These are phyloP conservation scores for Pythium brachiatum DNA, from an alignment of 352 stramenopile genomes.

Conservation along the genomic window DNA sequence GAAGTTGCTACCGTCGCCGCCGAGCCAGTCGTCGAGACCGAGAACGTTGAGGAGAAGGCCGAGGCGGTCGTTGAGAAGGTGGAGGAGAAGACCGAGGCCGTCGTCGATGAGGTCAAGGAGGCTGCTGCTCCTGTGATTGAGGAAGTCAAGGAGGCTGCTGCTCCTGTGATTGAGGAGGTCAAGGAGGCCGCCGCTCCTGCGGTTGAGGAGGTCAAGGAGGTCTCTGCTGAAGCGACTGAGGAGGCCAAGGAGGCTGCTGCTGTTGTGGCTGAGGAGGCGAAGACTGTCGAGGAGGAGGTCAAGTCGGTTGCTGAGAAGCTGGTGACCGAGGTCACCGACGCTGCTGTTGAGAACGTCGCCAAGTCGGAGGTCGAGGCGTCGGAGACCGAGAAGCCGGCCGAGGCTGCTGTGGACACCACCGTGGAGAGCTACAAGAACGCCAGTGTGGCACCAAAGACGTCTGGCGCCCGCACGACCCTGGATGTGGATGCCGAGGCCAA, in stretches of 20 bases:
- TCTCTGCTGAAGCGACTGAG: neutral
- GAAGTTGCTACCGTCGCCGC: neutral
- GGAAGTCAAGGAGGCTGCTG: conserved; percentile 2
- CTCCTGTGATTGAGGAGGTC: conserved; percentile 13
- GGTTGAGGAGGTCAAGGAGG: conserved; percentile 19
- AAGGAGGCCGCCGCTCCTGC: conserved; percentile 33
- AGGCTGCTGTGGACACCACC: neutral
- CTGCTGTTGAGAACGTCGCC: conserved; percentile 29
- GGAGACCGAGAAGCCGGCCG: conserved; percentile 13
- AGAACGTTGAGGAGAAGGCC: conserved; percentile 32
- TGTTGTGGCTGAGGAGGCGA: conserved; percentile 3
- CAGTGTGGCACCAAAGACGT: conserved; percentile 40
- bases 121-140: neutral
- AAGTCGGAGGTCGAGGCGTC: conserved; percentile 24
- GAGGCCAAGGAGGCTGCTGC: conserved; percentile 9
- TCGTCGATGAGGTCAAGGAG: conserved; percentile 23
- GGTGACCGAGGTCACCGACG: conserved; percentile 14
- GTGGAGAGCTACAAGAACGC: conserved; percentile 72
- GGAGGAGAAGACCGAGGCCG: conserved; percentile 7
- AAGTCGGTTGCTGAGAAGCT: conserved; percentile 20
- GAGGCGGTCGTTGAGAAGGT: conserved; percentile 35
- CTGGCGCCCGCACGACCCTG: conserved; percentile 43
- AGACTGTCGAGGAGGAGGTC: conserved; percentile 23
- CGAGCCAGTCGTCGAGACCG: neutral
- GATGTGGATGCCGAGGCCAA: conserved; percentile 50